Evolutionary conservation across 2,329 filamentous ascomycete species (phyloP), one percentile per base, ranked within the genome.

Genomic region (Nemania bipapillata): DNA sequence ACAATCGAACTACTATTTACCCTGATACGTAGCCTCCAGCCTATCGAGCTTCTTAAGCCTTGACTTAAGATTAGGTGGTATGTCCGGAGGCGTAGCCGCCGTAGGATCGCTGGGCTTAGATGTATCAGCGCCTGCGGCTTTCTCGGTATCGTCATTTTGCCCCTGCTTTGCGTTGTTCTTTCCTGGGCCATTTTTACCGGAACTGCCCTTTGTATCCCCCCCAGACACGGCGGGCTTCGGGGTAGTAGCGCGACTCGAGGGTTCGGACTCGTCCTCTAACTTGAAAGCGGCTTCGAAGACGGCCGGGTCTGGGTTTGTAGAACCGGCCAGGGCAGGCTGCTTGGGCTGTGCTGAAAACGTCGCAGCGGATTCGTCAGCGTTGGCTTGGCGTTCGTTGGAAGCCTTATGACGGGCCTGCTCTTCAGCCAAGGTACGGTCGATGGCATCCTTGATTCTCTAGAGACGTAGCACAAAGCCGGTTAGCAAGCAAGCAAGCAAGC

Each of bases 21-120:
- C 93, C 78, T 92, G 89, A 80, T 98, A 98, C 66, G 92, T 93
- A 4, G 89, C 85, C 77, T 97, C 95, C 22, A 98, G 84, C 79
- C 94, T 97, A 66, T 97, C 94, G n/a, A 98, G 84, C 80, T 93
- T 95, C 68, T 91, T 89, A 72, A 98, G 81, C 78, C 91, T 94
- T 32, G 88, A 85, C 65, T 88, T 89, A 30, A 97, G 86, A 56
- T 97, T 93, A 3, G 89, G 86, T 0, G 93, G 87, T 35, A 97
- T 80, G 62, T 93, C 92, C 0, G 79, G 11, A 6, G 49, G 4
- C 9, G 40, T 63, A 5, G 81, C 66, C 22, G 77, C 67, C 24
- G 74, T 61, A 9, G 70, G 63, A 45, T 70, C 76, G 61, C 49
- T 73, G 17, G 59, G 22, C 50, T 73, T 77, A 28, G 68, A 70